A percentile compares a stretch with the other conserved stretches of the same genome.
Conservation (phyloP, 1,284 basidiomycete species). For the Takashimella koratensis region DNA sequence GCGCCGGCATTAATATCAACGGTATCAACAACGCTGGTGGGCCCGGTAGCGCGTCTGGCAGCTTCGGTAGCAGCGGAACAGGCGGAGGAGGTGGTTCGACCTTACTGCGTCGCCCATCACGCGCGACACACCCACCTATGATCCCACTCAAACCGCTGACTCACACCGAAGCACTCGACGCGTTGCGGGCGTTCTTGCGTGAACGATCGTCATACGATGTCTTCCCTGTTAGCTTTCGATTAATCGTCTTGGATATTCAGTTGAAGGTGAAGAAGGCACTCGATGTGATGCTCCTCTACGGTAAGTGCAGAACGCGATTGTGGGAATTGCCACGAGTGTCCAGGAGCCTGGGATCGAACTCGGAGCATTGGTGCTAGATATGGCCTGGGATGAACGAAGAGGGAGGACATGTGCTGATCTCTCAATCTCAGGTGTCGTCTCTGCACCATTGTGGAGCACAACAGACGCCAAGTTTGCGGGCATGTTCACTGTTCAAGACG, state of each 20-base stretch:
- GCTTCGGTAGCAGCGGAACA: neutral
- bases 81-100: slow-evolving; percentile 2
- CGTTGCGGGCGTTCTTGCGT: slow-evolving; percentile 78
- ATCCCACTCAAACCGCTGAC: slow-evolving; percentile 28
- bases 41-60: neutral
- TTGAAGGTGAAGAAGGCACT: slow-evolving; percentile 90
- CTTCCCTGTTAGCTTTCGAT: slow-evolving; percentile 90
- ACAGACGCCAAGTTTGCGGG: slow-evolving; percentile 80
- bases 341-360: too few relatives aligned
- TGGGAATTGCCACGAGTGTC: too few relatives aligned
- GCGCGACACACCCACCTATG: slow-evolving; percentile 38
- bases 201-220: slow-evolving; percentile 88
- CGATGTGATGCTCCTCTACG: slow-evolving; percentile 82
- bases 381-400: too few relatives aligned
- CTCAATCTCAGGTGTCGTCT: slow-evolving; percentile 78
- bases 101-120: slow-evolving; percentile 36
- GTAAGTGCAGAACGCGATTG: too few relatives aligned
- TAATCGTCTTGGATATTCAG: slow-evolving; percentile 94
- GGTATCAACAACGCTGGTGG: neutral
- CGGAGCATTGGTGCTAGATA: neutral
- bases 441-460: slow-evolving; percentile 97
- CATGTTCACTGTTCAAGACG: slow-evolving; percentile 93
- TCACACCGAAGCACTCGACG: slow-evolving; percentile 69
- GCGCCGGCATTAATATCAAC: neutral
- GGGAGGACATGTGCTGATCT: too few relatives aligned